These are phyloP conservation scores for Pestalotiopsis sp. DNA, from an alignment of 2,329 filamentous ascomycete genomes.

Conservation along the genomic window DNA sequence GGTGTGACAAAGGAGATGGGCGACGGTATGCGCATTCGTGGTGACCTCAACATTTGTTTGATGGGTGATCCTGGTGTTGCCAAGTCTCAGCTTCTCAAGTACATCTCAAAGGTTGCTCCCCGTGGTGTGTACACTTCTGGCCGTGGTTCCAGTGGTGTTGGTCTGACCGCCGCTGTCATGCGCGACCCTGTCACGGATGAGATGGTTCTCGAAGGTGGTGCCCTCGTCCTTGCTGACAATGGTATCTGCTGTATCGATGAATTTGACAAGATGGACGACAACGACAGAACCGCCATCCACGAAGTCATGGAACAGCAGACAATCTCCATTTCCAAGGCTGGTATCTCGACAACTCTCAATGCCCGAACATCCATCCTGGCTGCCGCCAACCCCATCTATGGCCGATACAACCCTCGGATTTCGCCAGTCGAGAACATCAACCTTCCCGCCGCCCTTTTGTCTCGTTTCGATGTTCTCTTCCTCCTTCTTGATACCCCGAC, in stretches of 20 bases:
- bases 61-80: conserved; percentile 99
- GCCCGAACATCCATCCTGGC: conserved; percentile 94
- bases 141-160: conserved; percentile 78
- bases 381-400: conserved; percentile 95
- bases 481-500: conserved; percentile 92
- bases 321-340: conserved; percentile 79
- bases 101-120: conserved; percentile 96
- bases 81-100: conserved; percentile 97
- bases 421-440: conserved; percentile 99
- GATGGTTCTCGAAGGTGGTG: conserved; percentile 81
- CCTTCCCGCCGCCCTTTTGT: conserved; percentile 92
- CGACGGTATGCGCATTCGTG: conserved; percentile 98
- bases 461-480: conserved; percentile 96
- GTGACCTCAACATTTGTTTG: conserved; percentile 96
- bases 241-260: conserved; percentile 87
- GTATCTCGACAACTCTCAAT: conserved; percentile 79
- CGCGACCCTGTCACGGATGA: conserved; percentile 81
- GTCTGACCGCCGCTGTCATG: conserved; percentile 83
- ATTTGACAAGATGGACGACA: conserved; percentile 89
- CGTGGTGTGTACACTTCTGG: conserved; percentile 86
- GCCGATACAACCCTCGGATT: conserved; percentile 95
- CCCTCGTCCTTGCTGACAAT: conserved; percentile 78
- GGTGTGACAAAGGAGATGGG: conserved; percentile 96
- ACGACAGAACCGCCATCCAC: conserved; percentile 80
- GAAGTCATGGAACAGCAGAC: conserved; percentile 90